Evolutionary conservation across 2,329 filamentous ascomycete genomes (phyloP), one percentile per base, ranked within the genome.

Genomic region (Botryotinia globosa): DNA sequence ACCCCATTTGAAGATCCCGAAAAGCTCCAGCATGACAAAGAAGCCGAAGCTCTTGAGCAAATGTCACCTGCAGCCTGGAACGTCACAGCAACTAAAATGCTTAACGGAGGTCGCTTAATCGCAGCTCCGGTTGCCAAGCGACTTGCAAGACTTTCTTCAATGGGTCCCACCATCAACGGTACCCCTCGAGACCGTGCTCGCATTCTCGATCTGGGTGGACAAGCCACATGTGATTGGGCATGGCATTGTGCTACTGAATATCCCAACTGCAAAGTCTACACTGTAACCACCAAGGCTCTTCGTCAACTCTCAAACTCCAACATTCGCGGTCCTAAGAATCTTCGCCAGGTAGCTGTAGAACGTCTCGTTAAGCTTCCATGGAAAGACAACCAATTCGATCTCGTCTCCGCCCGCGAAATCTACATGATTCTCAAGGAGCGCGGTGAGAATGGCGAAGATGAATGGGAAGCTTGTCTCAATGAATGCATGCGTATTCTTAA

Each of bases 171-270:
- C n/a, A 78, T 81, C 44, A 79, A 84, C 59, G 85, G 85, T 54
- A 81, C 82, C 29, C 80, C 82, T 69, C 84, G 84, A 73, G 84
- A 88, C 73, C 87, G 90, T 37, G 84, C 90, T 5, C 86, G 92
- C 48, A 91, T 98, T 73, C 87, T 98, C 39, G 95, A 98, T 80
- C 89, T 98, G 48, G 94, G 93, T 66, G 94, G 94, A 62, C 91
- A 95, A 80, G 87, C 91, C 0, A 89, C 92, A 22, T 95, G 94
- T 80, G 94, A 97, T 82, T 99, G 96, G 96, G 95, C 93, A 34
- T 99, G 96, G 96, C 91, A 96, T 80, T 92, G 94, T 73, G 94
- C 96, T 0, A 86, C 92, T 66, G 91, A 95, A 81, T 96, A 94
- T 82, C 93, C 93, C 29, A 91, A 93, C 80, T 88, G 92, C 72